Conservation (phyloP, 2,329 filamentous ascomycete genomes). For the Paecilomyces formosus region DNA sequence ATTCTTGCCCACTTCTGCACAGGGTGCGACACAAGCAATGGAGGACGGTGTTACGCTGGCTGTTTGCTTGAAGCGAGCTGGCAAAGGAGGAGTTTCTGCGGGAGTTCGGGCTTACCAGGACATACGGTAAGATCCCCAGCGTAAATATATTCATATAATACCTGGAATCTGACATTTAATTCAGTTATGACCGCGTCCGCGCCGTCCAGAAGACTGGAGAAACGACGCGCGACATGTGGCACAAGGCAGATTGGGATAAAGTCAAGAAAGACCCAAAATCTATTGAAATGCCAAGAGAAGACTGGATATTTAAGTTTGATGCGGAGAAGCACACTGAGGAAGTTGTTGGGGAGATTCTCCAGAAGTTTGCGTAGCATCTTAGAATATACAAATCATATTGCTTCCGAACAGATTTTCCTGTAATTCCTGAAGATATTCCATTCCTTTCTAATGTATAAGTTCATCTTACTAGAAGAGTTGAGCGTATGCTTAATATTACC, state of each 20-base stretch:
- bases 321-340: constrained; percentile 41
- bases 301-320: constrained; percentile 45
- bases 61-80: constrained; percentile 14
- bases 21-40: constrained; percentile 36
- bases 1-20: constrained; percentile 35
- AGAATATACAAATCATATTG: neutral
- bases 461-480: no score
- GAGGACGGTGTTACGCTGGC: constrained; percentile 37
- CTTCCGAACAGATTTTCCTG: no score
- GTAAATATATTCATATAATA: no score
- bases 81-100: constrained; percentile 27
- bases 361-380: constrained; percentile 11
- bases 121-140: constrained; percentile 16
- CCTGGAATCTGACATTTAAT: neutral
- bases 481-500: no score
- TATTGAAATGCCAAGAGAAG: constrained; percentile 41
- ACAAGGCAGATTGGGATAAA: constrained; percentile 43
- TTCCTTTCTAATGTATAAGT: no score
- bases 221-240: constrained; percentile 44
- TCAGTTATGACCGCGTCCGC: constrained; percentile 40
- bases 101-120: constrained; percentile 40
- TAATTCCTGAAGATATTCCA: no score
- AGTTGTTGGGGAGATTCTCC: constrained; percentile 23
- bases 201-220: constrained; percentile 43
- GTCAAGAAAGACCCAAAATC: constrained; percentile 35